Evolutionary conservation across 257 asterid species (phyloP), one percentile per base, ranked within the genome.

Genomic region (Solanum corneliomulleri): DNA sequence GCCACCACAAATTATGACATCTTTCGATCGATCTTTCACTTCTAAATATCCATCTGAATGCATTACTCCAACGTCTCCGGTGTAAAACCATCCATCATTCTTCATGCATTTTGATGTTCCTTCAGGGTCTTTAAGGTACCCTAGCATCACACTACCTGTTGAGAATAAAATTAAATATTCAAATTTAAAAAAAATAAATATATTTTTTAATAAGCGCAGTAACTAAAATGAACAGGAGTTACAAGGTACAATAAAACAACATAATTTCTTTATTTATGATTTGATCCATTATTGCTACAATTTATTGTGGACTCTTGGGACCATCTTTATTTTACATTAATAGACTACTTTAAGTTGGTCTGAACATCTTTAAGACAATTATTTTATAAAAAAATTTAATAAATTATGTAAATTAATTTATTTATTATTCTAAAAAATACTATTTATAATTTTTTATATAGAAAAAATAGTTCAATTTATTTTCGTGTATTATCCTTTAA

Each of bases 1-100:
- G 0, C 94, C 95, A 31, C 95, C 95, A 86, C 91, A 88, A 25
- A 91, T 92, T 68, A 92, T 92, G 2, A 92, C 88, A 27, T 92
- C 95, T 85, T 91, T 92, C 3, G 87, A 87, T 42, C 95, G 62
- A 27, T 92, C 95, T 47, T 91, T 92, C 1, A 91, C 90, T 83
- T 93, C 93, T 84, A 91, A 33, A 85, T 93, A 93, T 83, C 95
- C 95, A 76, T 93, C 93, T 2, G 87, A 70, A 69, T 93, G 95
- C 87, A 91, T 83, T 56, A 93, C 95, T 7, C 94, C 95, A 2
- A 93, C 89, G 45, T 92, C 95, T 3, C 94, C 95, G 3, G 93
- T 88, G 86, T 89, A 91, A 33, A 92, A 89, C 95, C 95, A 93
- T 70, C 93, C 95, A 20, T 90, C 86, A 2, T 77, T 86, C 21